These are phyloP conservation scores for Cunninghamia lanceolata DNA, from an alignment of 75 land plant genomes.

Conservation along the genomic window DNA sequence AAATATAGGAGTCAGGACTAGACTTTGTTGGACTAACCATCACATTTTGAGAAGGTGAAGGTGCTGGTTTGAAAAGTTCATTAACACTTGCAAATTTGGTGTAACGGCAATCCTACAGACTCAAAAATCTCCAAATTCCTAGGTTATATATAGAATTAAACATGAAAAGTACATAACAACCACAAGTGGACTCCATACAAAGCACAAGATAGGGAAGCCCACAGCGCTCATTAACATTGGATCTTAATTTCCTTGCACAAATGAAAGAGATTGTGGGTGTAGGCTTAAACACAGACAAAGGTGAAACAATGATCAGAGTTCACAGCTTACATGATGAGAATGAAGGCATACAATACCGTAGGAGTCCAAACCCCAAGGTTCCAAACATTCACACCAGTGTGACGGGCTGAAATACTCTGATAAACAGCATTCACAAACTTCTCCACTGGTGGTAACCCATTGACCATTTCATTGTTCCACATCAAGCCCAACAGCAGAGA, in stretches of 20 bases:
- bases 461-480: background rate
- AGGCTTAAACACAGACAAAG: background rate
- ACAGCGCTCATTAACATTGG: too few species aligned
- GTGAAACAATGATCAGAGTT: background rate
- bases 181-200: background rate
- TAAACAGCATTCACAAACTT: background rate
- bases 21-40: too few species aligned
- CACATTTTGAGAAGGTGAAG: too few species aligned
- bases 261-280: background rate
- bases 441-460: background rate
- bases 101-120: too few species aligned
- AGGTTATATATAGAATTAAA: too few species aligned
- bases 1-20: too few species aligned
- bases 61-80: too few species aligned
- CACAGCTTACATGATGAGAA: background rate
- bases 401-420: background rate
- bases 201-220: background rate
- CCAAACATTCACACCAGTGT: constrained; percentile 2
- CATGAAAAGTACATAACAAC: too few species aligned
- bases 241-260: too few species aligned
- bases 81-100: too few species aligned
- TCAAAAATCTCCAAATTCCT: too few species aligned
- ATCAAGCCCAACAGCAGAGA: background rate
- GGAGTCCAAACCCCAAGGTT: background rate
- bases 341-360: background rate